Evolutionary conservation across 345 rosid species (phyloP), one percentile per base, ranked within the genome.

Genomic region (Schrenkiella parvula): DNA sequence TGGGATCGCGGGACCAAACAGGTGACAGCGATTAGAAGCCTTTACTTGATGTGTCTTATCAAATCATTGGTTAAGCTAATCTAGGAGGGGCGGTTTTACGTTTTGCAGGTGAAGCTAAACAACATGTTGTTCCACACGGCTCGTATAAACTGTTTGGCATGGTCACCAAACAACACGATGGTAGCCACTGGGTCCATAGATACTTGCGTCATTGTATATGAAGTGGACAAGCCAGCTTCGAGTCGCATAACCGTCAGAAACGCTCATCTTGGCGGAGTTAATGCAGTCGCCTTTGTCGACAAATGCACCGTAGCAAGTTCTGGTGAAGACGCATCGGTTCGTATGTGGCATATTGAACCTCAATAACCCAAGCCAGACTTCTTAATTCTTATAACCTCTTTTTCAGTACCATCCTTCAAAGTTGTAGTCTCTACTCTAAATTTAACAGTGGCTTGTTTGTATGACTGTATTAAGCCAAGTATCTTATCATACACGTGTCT

Each of bases 231-330:
- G 79, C 90, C 89, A 37, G 84, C 87, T 72, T 84, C 96, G 19
- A 84, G 66, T 59, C 84, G 92, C 61, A 78, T 76, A 69, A 87
- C 90, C 8, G 59, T 83, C 23, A 85, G 82, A 68, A 81, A 83
- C 57, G 95, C 95, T 81, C 95, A 89, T 72, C 80, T 82, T 4
- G 90, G 92, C 1, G 93, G 93, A 52, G 93, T 89, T 47, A 83
- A 83, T 26, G 93, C 90, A 5, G 67, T 89, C 26, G 83, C 80
- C 48, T 89, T 87, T 63, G 46, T 61, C 4, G 96, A 89, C 77
- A 82, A 81, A 13, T 43, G 54, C 66, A 83, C 68, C 9, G 72
- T 86, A 18, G 84, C 78, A 60, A 87, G 88, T 56, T 89, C 93
- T 15, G 91, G 96, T 5, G 96, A 86, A 75, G 96, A 89, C 72